Evolutionary conservation across 2,329 filamentous ascomycete species (phyloP), one percentile per base, ranked within the genome.

Genomic region (Bipolaris gigantea): DNA sequence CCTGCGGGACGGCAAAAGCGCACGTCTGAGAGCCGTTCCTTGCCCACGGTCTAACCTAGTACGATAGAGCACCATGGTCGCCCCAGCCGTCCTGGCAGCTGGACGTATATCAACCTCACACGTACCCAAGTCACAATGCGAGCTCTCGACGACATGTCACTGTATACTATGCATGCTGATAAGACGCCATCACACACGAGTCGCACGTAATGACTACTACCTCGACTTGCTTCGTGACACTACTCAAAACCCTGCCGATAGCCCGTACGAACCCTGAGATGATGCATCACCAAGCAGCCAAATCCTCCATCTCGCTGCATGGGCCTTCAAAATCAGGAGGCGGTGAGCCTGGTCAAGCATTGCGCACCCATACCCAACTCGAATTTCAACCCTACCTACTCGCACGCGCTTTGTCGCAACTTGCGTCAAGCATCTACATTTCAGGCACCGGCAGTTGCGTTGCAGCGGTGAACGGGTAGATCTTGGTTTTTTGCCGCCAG

Each of bases 81-180:
- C 53, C 53, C 50, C 48, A 18, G 23, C 10, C 41, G 35, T 32
- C 33, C n/a, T 21, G 15, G 40, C 44, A 21, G 47, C 34, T 46
- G 53, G 47, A 54, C 35, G 47, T 55, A 49, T 46, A 41, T 44
- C 39, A 46, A 55, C 18, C 32, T 54, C 53, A 58, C 48, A 47
- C 25, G 25, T 19, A 56, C 41, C 51, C 34, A 33, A 33, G 25
- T 27, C 36, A 46, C 32, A 60, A 54, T 55, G 50, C 36, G 34
- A 16, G 49, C 27, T 32, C 25, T 30, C 58, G 53, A 66, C 59
- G 59, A 68, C 57, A 67, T 67, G 62, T 48, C 55, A 65, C 68
- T 50, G 61, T 63, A 65, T 69, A 70, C 67, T 56, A 59, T 44
- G 56, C 61, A 50, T 55, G 61, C 65, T 63, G 67, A 72, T 70